Percentiles rank a stretch among this genome's conserved stretches.
Evolutionary conservation across 306 rosid species (phyloP).

Genomic region (Sesbania bispinosa): DNA sequence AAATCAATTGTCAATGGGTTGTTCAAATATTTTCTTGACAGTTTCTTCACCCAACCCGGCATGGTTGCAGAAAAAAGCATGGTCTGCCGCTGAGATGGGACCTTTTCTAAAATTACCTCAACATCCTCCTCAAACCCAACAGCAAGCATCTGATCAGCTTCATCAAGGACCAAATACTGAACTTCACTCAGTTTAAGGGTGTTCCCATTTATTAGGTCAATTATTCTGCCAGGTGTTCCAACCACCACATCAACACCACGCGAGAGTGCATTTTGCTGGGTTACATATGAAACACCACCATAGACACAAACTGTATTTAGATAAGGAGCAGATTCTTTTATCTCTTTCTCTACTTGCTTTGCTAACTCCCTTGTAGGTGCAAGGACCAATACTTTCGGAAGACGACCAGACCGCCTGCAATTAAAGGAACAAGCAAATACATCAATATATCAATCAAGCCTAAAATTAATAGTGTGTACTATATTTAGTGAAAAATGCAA

Average conservation of each 20-base stretch:
- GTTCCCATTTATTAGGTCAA: slow-evolving; percentile 82
- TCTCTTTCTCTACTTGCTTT: slow-evolving; percentile 96
- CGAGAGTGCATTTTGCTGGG: slow-evolving; percentile 81
- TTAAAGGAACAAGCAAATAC: background rate
- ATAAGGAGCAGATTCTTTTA: slow-evolving; percentile 87
- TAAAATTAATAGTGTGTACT: background rate
- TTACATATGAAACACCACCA: slow-evolving; percentile 87
- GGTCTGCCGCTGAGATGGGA: slow-evolving; percentile 79
- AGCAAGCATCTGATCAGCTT: slow-evolving; percentile 99
- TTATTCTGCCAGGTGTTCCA: slow-evolving; percentile 95
- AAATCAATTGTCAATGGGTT: slow-evolving; percentile 91
- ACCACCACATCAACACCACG: slow-evolving; percentile 99
- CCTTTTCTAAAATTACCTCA: slow-evolving; percentile 72
- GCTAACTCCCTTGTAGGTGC: slow-evolving; percentile 98
- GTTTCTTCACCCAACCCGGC: slow-evolving; percentile 94
- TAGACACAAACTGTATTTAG: slow-evolving; percentile 76
- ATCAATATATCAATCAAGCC: background rate
- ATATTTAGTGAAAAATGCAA: no score
- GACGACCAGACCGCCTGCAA: slow-evolving; percentile 62
- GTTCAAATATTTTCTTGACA: slow-evolving; percentile 79
- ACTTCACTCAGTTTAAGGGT: slow-evolving; percentile 83
- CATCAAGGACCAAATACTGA: slow-evolving; percentile 85
- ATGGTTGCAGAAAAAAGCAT: slow-evolving; percentile 99
- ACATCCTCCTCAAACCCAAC: slow-evolving; percentile 99
- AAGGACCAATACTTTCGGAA: slow-evolving; percentile 73